Evolutionary conservation across 1,284 basidiomycete species (phyloP).

Genomic region (Cutaneotrichosporon sp.): DNA sequence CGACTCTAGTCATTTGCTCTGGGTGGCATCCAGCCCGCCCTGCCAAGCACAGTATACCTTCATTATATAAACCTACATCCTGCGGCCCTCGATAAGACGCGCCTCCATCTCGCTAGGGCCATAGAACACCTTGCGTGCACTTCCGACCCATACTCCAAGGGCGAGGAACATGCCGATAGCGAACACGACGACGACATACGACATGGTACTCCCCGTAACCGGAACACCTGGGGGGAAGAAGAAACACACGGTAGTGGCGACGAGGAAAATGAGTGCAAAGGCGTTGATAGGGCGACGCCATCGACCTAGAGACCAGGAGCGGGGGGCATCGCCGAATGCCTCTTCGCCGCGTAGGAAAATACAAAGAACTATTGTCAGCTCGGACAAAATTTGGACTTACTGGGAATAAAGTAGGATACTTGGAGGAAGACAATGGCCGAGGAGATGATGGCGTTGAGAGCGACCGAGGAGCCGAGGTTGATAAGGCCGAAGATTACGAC

Average conservation of each 20-base stretch:
- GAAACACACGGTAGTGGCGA: conserved; percentile 56
- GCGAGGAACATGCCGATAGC: conserved; percentile 43
- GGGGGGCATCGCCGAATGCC: conserved; percentile 44
- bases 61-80: neutral
- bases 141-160: conserved; percentile 46
- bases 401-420: conserved; percentile 45
- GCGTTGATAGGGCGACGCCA: conserved; percentile 48
- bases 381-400: conserved; percentile 20
- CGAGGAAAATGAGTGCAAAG: conserved; percentile 50
- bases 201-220: conserved; percentile 52
- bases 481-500: conserved; percentile 55
- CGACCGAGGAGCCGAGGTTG: conserved; percentile 50
- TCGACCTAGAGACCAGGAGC: conserved; percentile 44
- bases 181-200: conserved; percentile 53
- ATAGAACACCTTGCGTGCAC: conserved; percentile 49
- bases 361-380: conserved; percentile 34
- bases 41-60: no score
- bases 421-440: conserved; percentile 37
- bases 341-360: conserved; percentile 53
- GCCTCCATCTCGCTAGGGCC: conserved; percentile 51
- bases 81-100: conserved; percentile 11
- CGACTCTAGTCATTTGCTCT: no score
- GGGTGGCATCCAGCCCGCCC: no score
- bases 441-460: conserved; percentile 40
- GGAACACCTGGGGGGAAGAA: conserved; percentile 56